These are phyloP conservation scores for Trypanosoma melophagium DNA, from an alignment of 208 protist species.

Conservation along the genomic window DNA sequence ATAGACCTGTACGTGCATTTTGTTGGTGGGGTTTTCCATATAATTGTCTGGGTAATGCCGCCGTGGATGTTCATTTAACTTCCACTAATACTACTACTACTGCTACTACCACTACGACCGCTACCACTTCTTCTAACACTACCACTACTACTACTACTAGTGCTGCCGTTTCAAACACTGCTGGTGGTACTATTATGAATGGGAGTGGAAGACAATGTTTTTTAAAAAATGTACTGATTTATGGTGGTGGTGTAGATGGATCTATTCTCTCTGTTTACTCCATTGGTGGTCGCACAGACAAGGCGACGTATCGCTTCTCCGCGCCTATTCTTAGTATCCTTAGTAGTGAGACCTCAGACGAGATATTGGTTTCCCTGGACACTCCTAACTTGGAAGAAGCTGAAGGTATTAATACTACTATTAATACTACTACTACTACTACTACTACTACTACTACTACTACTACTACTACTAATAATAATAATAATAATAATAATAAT, in stretches of 20 bases:
- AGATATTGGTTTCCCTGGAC: conserved; percentile 30
- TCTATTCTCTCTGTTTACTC: conserved; percentile 34
- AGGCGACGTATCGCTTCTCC: conserved; percentile 16
- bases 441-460: too few relatives aligned
- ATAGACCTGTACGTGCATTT: conserved; percentile 34
- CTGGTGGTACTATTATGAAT: too few relatives aligned
- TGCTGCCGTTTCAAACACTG: too few relatives aligned
- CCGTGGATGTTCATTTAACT: conserved; percentile 1
- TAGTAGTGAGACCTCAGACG: conserved; percentile 28
- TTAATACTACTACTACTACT: too few relatives aligned
- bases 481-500: conserved; percentile 18
- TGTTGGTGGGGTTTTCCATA: conserved; percentile 29
- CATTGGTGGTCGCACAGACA: conserved; percentile 12
- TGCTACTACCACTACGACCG: too few relatives aligned
- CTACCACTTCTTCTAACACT: too few relatives aligned
- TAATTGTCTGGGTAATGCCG: not conserved
- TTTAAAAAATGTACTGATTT: conserved; percentile 26
- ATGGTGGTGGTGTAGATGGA: conserved; percentile 28
- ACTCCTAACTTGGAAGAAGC: not conserved
- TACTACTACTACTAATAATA: not conserved
- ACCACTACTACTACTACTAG: too few relatives aligned
- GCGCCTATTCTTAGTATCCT: conserved; percentile 26
- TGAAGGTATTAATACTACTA: not conserved
- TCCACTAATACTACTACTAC: not conserved
- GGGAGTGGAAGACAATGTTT: too few relatives aligned